A percentile compares a stretch with the other conserved stretches of the same genome.
Evolutionary conservation across 2,329 filamentous ascomycete genomes (phyloP).

Genomic region (Cordyceps farinosa): DNA sequence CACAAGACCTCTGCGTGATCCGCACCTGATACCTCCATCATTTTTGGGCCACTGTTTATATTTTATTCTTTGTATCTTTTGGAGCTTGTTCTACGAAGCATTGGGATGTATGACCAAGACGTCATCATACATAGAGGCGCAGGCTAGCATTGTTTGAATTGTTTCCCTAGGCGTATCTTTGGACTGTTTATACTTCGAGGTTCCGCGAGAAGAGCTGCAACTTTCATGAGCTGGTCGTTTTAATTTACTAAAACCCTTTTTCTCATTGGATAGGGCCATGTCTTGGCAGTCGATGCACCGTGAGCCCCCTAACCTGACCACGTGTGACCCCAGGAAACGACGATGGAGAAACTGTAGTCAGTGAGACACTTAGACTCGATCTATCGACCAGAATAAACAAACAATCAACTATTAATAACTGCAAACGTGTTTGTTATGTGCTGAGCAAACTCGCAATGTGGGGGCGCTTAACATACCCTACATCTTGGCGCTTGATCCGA

Average conservation of each 20-base stretch:
- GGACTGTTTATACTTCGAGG: slow-evolving; percentile 16
- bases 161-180: slow-evolving; percentile 15
- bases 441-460: neutral
- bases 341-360: too few species aligned
- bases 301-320: neutral
- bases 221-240: too few species aligned
- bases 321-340: neutral
- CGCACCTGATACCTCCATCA: slow-evolving; percentile 16
- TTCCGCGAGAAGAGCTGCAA: too few species aligned
- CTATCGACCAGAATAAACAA: too few species aligned
- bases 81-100: slow-evolving; percentile 9
- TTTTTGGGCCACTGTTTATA: slow-evolving; percentile 2
- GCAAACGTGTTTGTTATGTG: neutral
- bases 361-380: too few species aligned
- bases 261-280: neutral
- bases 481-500: neutral
- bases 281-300: neutral
- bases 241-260: neutral
- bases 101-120: slow-evolving; percentile 18
- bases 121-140: slow-evolving; percentile 22
- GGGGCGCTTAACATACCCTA: neutral
- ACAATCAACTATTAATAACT: too few species aligned
- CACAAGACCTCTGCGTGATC: slow-evolving; percentile 10
- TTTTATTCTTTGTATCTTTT: slow-evolving; percentile 11
- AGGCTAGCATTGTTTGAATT: slow-evolving; percentile 21